phyloP scores from a whole-genome alignment of 75 land plant genomes.

The Azolla pinnata region DNA sequence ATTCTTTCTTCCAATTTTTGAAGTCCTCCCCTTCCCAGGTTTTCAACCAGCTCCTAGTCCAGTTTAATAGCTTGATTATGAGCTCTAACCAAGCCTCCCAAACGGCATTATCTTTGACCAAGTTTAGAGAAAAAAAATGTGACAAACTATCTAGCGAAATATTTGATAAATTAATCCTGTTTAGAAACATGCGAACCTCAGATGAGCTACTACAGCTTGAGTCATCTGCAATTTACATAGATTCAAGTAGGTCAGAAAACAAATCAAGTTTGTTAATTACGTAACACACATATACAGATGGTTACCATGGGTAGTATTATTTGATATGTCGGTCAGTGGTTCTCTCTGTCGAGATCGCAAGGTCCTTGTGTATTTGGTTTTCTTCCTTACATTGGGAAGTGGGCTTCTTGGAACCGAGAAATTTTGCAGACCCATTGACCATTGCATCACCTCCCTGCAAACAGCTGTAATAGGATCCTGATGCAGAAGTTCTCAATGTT shows the following conservation, averaged over 20 bases:
- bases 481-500: neutral
- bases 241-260: neutral
- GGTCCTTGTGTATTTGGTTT: neutral
- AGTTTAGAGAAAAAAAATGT: slow-evolving; percentile 30
- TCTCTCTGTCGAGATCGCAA: slow-evolving; percentile 5
- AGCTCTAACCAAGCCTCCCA: slow-evolving; percentile 25
- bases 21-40: neutral
- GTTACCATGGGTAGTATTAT: neutral
- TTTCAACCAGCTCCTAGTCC: slow-evolving; percentile 3
- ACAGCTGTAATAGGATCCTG: neutral
- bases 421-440: slow-evolving; percentile 6
- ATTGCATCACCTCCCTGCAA: slow-evolving; percentile 12
- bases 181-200: neutral
- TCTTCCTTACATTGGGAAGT: slow-evolving; percentile 2
- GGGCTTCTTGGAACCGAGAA: slow-evolving; percentile 9
- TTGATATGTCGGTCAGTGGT: slow-evolving; percentile 12
- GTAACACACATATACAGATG: neutral
- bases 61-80: slow-evolving; percentile 20
- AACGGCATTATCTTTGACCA: slow-evolving; percentile 6
- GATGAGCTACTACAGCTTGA: neutral
- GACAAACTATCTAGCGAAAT: slow-evolving; percentile 2
- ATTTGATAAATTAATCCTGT: neutral
- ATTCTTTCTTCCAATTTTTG: neutral
- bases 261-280: neutral
- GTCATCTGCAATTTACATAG: neutral